Evolutionary conservation across 805 yeast species (phyloP), one percentile per base, ranked within the genome.

Genomic region (Saccharomycopsis fibuligera): DNA sequence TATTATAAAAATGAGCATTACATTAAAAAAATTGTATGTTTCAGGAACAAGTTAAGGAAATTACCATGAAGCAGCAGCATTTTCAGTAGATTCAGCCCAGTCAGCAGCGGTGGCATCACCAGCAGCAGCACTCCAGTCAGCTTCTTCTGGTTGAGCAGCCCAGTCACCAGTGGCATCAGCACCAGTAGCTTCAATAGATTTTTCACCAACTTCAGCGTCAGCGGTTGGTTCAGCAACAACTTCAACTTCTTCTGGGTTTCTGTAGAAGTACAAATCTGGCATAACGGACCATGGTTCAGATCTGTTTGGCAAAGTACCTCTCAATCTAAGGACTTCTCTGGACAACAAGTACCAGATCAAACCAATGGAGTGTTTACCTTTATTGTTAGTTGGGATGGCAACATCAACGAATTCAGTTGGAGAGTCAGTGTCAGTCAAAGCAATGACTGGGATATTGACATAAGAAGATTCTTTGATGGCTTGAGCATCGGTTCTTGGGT

Each of bases 191-290:
- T 74, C 83, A 57, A 70, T 73, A 64, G 76, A 80, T 60, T 73
- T 76, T 65, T 75, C 83, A 68, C 79, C 78, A 62, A 75, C 79
- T 65, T 76, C 85, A 64, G 69, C 73, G 58, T 71, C 72, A 65
- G 72, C 78, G 60, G 74, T 76, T 57, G 76, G 76, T 66, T 79
- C 80, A 63, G 75, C 80, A 65, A 80, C 79, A 67, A 73, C 74
- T 78, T 88, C 96, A 74, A 86, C 85, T 78, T 93, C 99, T 81
- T 91, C 98, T 70, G 99, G 99, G 80, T 93, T 96, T 84, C 99
- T 93, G 97, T 93, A 93, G 90, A 93, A 93, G 90, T 90, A 93
- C 75, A 93, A 83, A 80, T 93, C 99, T 74, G 98, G 98, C 99
- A 93, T 93, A 72, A 93, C 93, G 64, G 95, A 78, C 99, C 99